These are phyloP conservation scores for Melanopsichium pennsylvanicum DNA, from an alignment of 1,284 basidiomycete species.

Conservation along the genomic window DNA sequence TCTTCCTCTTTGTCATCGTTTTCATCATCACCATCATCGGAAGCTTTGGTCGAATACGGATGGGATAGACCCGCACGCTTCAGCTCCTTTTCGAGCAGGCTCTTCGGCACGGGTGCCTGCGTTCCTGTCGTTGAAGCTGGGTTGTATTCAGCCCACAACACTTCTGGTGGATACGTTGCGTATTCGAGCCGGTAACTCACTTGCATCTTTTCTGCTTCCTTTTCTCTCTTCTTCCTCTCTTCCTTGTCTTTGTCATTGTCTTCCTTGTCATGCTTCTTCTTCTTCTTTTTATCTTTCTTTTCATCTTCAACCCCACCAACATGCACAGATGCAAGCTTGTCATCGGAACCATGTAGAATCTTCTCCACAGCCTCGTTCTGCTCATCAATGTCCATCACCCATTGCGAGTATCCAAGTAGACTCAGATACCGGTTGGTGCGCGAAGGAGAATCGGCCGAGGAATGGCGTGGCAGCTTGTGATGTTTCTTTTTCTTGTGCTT, in stretches of 20 bases:
- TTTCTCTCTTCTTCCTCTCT: not conserved
- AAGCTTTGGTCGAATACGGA: constrained; percentile 16
- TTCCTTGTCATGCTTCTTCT: constrained; percentile 8
- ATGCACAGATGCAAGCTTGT: too few species aligned
- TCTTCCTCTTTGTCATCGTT: too few species aligned
- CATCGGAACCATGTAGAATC: constrained; percentile 27
- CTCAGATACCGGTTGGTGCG: constrained; percentile 76
- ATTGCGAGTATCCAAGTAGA: constrained; percentile 83
- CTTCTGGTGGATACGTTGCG: constrained; percentile 52
- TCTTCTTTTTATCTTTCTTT: constrained; percentile 7
- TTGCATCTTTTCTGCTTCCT: constrained; percentile 22
- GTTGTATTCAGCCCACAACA: constrained; percentile 56
- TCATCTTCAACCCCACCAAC: too few species aligned
- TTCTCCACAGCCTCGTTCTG: constrained; percentile 69
- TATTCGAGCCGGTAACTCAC: constrained; percentile 60
- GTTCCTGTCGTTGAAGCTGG: not conserved
- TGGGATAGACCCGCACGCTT: constrained; percentile 66
- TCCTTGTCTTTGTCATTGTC: constrained; percentile 11
- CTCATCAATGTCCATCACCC: constrained; percentile 74
- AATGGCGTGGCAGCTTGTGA: constrained; percentile 73
- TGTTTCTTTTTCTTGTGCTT: constrained; percentile 71
- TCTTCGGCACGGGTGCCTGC: constrained; percentile 70
- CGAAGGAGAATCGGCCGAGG: constrained; percentile 75
- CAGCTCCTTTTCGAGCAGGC: constrained; percentile 73
- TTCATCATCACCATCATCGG: too few species aligned